Evolutionary conservation across 441 rosid species (phyloP).

Genomic region (Flueggea neowawraea): DNA sequence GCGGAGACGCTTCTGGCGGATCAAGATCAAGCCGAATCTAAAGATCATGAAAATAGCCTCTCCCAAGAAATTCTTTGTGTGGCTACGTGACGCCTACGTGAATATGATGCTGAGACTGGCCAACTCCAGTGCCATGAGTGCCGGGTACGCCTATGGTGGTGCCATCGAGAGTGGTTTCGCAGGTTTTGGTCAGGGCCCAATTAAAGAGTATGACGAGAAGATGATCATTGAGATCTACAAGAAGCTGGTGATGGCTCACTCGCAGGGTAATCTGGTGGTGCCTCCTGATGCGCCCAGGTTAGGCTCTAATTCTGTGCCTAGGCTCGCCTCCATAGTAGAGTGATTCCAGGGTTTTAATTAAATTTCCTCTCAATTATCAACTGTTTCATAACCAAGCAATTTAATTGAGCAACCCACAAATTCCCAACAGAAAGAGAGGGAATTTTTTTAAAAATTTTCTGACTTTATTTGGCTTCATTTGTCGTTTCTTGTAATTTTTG

Average conservation of each 20-base stretch:
- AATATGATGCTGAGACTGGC: constrained; percentile 69
- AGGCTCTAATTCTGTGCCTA: constrained; percentile 5
- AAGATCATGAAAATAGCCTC: constrained; percentile 24
- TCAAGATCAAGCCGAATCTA: constrained; percentile 55
- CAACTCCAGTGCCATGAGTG: constrained; percentile 18
- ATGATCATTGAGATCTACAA: constrained; percentile 73
- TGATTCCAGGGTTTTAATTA: no score
- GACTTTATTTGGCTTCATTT: no score
- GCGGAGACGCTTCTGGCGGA: constrained; percentile 32
- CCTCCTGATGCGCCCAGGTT: constrained; percentile 34
- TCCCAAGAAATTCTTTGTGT: constrained; percentile 57
- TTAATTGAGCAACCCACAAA: no score
- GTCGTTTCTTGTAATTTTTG: no score
- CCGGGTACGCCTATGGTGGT: constrained; percentile 33
- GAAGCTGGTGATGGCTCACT: constrained; percentile 35
- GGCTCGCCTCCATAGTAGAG: no score
- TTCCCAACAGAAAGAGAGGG: no score
- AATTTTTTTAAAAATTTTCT: no score
- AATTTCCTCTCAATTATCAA: no score
- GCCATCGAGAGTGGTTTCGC: constrained; percentile 17
- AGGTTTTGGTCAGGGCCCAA: constrained; percentile 27
- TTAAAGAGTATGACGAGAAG: constrained; percentile 79
- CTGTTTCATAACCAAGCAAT: no score
- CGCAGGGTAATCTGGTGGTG: constrained; percentile 42
- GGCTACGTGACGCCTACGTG: constrained; percentile 85